These are phyloP conservation scores for Fusarium sp. DNA, from an alignment of 2,329 filamentous ascomycete species.

Conservation along the genomic window DNA sequence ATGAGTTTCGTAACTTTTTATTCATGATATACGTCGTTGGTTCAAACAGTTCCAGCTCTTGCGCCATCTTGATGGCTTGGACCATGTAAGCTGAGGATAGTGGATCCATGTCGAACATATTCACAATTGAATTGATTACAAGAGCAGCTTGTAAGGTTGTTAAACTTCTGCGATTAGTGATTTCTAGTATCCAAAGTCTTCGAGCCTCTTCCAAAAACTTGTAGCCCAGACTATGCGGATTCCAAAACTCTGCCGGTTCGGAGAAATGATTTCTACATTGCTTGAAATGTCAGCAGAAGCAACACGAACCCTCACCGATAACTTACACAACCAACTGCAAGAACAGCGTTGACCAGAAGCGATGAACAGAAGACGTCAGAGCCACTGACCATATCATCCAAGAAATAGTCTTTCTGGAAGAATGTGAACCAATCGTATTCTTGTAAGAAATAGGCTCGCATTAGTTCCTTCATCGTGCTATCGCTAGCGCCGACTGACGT, in stretches of 20 bases:
- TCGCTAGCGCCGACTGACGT: background rate
- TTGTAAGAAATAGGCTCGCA: conserved; percentile 5
- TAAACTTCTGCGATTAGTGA: background rate
- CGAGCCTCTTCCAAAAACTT: conserved; percentile 16
- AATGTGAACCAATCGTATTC: conserved; percentile 16
- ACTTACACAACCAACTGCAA: conserved; percentile 20
- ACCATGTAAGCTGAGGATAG: background rate
- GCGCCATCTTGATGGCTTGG: background rate
- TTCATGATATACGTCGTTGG: conserved; percentile 9
- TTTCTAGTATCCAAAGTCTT: conserved; percentile 4
- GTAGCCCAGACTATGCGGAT: background rate
- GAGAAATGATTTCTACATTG: background rate
- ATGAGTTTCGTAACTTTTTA: background rate
- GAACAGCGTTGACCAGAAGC: conserved; percentile 10
- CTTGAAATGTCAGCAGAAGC: background rate
- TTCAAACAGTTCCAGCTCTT: conserved; percentile 8
- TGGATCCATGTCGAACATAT: conserved; percentile 14
- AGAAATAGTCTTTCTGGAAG: conserved; percentile 19
- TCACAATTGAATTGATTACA: background rate
- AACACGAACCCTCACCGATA: background rate
- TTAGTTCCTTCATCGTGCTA: background rate
- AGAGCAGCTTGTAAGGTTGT: conserved; percentile 7
- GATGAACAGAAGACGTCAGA: conserved; percentile 3
- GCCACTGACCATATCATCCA: conserved; percentile 14
- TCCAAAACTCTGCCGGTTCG: conserved; percentile 18